Evolutionary conservation across 805 yeast genomes (phyloP).

Genomic region (Monosporozyma solicola): DNA sequence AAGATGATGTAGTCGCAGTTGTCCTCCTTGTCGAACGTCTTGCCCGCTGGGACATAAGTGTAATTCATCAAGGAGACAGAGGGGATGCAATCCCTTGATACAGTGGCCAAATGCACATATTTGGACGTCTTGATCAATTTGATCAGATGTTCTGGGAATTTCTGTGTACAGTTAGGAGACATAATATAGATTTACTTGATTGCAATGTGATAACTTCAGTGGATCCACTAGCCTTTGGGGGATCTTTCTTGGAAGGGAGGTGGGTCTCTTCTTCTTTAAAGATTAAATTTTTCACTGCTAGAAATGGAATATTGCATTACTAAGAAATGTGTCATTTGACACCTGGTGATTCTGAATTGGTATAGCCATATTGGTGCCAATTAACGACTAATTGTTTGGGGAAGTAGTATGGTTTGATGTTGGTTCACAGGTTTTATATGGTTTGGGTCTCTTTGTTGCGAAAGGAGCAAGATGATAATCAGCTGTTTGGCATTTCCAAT

Average conservation of each 20-base stretch:
- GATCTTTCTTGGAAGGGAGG: neutral
- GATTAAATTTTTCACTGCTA: too few relatives aligned
- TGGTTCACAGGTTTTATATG: too few relatives aligned
- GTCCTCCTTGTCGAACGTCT: conserved; percentile 28
- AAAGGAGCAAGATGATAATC: too few relatives aligned
- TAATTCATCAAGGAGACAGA: conserved; percentile 91
- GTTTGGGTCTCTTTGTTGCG: too few relatives aligned
- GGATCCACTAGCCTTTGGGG: neutral
- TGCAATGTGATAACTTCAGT: too few relatives aligned
- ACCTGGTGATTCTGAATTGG: too few relatives aligned
- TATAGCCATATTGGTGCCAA: too few relatives aligned
- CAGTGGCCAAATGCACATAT: conserved; percentile 79
- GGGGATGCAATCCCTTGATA: conserved; percentile 56
- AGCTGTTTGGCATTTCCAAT: too few relatives aligned
- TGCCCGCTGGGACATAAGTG: conserved; percentile 47
- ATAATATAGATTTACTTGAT: too few relatives aligned
- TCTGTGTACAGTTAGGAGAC: conserved; percentile 17
- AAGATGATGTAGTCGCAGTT: conserved; percentile 49
- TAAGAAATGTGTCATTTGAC: neutral
- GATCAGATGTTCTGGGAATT: conserved; percentile 33
- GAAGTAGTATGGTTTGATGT: too few relatives aligned
- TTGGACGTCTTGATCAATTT: conserved; percentile 50
- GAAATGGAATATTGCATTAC: neutral
- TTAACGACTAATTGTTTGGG: too few relatives aligned
- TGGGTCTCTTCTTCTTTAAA: too few relatives aligned